Conservation (phyloP, 2,329 filamentous ascomycete genomes). For the Cladosporium sp. region DNA sequence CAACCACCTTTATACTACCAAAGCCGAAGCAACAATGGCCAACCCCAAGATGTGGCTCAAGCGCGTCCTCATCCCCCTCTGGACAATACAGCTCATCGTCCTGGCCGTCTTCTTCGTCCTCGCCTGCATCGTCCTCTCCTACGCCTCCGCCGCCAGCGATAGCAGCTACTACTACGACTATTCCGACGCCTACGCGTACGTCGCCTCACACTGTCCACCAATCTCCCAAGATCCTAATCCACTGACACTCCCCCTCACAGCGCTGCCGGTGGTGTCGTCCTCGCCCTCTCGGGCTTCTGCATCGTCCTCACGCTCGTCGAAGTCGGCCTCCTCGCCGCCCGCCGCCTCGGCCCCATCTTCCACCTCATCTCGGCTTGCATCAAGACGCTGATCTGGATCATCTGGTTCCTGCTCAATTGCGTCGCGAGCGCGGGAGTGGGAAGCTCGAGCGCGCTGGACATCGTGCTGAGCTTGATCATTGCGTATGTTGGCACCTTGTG, state of each 20-base stretch:
- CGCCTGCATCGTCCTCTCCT: constrained; percentile 7
- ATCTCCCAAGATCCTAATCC: neutral
- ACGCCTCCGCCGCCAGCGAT: neutral
- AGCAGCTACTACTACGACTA: too few relatives aligned
- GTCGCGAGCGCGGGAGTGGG: constrained; percentile 9
- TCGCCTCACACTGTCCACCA: neutral
- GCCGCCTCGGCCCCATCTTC: constrained; percentile 19
- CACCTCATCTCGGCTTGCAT: constrained; percentile 22
- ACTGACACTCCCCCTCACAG: constrained; percentile 13
- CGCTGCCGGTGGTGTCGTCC: constrained; percentile 15
- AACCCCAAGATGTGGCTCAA: constrained; percentile 23
- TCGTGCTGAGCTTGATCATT: constrained; percentile 25
- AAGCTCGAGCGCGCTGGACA: constrained; percentile 8
- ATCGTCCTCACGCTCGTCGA: constrained; percentile 24
- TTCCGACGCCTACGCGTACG: neutral
- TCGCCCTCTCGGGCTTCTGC: constrained; percentile 18
- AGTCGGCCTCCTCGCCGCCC: constrained; percentile 21
- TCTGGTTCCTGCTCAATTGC: constrained; percentile 20
- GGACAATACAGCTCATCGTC: constrained; percentile 19
- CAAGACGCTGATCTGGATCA: constrained; percentile 20
- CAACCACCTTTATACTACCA: neutral
- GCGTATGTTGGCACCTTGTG: constrained; percentile 24
- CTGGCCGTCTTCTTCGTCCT: constrained; percentile 16
- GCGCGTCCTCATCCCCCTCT: constrained; percentile 25
- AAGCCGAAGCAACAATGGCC: neutral